phyloP scores from a whole-genome alignment of 495 filamentous ascomycete species.

The Bacidia gigantensis region DNA sequence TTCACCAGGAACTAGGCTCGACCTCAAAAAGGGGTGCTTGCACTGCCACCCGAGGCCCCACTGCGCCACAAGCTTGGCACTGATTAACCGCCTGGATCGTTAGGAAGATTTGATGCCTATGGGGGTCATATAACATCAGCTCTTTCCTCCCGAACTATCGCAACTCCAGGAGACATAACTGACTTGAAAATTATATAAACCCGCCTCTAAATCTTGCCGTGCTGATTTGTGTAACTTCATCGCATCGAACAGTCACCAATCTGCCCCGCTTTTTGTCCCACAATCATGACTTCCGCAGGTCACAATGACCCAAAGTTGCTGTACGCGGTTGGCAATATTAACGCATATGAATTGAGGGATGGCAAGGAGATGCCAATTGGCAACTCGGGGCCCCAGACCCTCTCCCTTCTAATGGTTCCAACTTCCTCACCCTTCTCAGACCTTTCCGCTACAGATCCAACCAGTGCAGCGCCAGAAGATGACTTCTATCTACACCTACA shows the following conservation, averaged over 20 bases:
- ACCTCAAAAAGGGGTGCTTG: no score
- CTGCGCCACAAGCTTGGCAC: no score
- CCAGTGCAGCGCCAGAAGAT: slow-evolving; percentile 54
- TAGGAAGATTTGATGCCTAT: no score
- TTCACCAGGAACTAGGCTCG: no score
- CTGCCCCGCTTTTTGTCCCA: no score
- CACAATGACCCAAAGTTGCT: slow-evolving; percentile 63
- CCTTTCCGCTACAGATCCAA: slow-evolving; percentile 37
- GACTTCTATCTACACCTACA: slow-evolving; percentile 93
- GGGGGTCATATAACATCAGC: no score
- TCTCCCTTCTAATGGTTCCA: slow-evolving; percentile 88
- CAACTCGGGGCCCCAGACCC: slow-evolving; percentile 70
- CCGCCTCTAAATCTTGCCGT: background rate
- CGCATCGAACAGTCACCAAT: no score
- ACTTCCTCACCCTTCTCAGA: slow-evolving; percentile 61
- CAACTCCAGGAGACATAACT: no score
- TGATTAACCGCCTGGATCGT: no score
- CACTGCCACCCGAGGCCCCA: no score
- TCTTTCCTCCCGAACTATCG: no score
- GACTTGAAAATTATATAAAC: no score
- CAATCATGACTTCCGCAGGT: slow-evolving; percentile 24
- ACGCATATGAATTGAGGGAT: slow-evolving; percentile 76
- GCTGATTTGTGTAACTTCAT: background rate
- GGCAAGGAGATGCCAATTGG: slow-evolving; percentile 73
- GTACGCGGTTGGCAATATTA: slow-evolving; percentile 72